Evolutionary conservation across 2,329 filamentous ascomycete species (phyloP).

Genomic region (Talaromyces atroroseus): DNA sequence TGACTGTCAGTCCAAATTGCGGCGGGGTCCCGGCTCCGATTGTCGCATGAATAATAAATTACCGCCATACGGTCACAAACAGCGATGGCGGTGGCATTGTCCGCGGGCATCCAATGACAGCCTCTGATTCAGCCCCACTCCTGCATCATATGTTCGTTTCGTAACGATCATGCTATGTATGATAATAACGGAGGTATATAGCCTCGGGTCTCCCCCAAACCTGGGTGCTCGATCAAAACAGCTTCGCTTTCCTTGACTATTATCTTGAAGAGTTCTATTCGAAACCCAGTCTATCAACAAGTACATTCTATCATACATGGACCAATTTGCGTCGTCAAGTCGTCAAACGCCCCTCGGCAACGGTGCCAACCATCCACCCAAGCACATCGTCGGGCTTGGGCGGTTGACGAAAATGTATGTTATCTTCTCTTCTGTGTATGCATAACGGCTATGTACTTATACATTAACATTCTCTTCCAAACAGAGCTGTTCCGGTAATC

Average conservation of each 20-base stretch:
- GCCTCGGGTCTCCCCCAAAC: neutral
- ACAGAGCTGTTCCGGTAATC: slow-evolving; percentile 13
- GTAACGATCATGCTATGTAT: neutral
- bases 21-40: slow-evolving; percentile 3
- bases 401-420: slow-evolving; percentile 13
- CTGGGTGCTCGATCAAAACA: neutral
- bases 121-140: neutral
- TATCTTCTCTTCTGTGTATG: neutral
- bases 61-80: neutral
- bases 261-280: neutral
- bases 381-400: slow-evolving; percentile 10
- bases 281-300: neutral
- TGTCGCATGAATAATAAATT: neutral
- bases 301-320: slow-evolving; percentile 1
- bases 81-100: neutral
- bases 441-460: slow-evolving; percentile 19
- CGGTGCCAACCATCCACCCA: slow-evolving; percentile 4
- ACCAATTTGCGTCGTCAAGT: slow-evolving; percentile 12
- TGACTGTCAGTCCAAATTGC: neutral
- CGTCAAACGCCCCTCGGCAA: slow-evolving; percentile 6
- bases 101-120: neutral
- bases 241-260: neutral
- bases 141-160: neutral
- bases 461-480: neutral
- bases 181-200: neutral